Percentiles rank a stretch among this genome's conserved stretches.
phyloP scores from a whole-genome alignment of 257 asterid species.

The Leonotis leonurus region DNA sequence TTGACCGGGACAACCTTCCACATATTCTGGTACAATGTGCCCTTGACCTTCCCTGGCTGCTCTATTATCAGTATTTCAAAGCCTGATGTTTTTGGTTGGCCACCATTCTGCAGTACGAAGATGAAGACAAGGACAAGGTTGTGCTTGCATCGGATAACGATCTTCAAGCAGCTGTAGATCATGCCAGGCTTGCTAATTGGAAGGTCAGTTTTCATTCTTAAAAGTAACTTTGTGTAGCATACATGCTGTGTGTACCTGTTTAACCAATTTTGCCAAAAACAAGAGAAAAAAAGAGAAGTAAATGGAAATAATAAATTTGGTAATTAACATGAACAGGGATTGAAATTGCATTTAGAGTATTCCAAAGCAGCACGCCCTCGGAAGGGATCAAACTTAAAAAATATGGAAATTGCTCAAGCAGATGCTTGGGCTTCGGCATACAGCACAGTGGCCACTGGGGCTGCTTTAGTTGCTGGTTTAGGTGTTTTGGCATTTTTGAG shows the following conservation, averaged over 20 bases:
- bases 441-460: conserved; percentile 86
- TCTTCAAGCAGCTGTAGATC: conserved; percentile 89
- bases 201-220: conserved; percentile 39
- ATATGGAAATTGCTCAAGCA: conserved; percentile 54
- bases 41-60: neutral
- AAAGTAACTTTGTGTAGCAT: neutral
- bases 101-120: conserved; percentile 65
- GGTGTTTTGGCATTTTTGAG: conserved; percentile 72
- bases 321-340: conserved; percentile 44
- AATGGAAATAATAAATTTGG: neutral
- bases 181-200: conserved; percentile 90
- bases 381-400: conserved; percentile 33
- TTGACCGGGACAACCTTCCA: conserved; percentile 76
- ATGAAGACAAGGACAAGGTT: conserved; percentile 86
- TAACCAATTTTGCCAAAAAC: neutral
- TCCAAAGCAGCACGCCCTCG: conserved; percentile 38
- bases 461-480: conserved; percentile 85
- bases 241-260: neutral
- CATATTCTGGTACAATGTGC: conserved; percentile 66
- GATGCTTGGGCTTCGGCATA: conserved; percentile 97
- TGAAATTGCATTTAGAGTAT: conserved; percentile 74
- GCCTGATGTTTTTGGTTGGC: conserved; percentile 16
- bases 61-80: neutral
- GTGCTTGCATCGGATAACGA: conserved; percentile 87
- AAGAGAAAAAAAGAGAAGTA: too few species aligned